These are phyloP conservation scores for Herpetomonas samuelpessoai DNA, from an alignment of 208 protist genomes.

Conservation along the genomic window DNA sequence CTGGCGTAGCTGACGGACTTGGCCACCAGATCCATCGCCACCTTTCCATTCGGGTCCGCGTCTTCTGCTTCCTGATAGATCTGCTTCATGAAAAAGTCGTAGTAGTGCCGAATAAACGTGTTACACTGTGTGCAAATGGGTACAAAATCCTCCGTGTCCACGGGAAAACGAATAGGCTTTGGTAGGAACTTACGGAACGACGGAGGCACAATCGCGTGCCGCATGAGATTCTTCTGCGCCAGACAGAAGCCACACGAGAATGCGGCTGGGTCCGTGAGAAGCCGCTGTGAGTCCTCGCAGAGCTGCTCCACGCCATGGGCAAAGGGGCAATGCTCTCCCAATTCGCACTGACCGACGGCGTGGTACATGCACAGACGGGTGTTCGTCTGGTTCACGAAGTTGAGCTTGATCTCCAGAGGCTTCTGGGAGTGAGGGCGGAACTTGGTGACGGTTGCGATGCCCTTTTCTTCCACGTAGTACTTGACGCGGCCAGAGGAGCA, in stretches of 20 bases:
- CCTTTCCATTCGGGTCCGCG: not conserved
- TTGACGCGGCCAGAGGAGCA: slow-evolving; percentile 27
- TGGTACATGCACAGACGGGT: slow-evolving; percentile 45
- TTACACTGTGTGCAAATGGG: slow-evolving; percentile 39
- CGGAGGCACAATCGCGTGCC: slow-evolving; percentile 38
- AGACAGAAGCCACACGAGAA: slow-evolving; percentile 40
- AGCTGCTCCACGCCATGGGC: slow-evolving; percentile 51
- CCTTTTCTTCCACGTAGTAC: slow-evolving; percentile 45
- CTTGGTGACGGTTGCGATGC: slow-evolving; percentile 29
- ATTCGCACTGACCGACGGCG: slow-evolving; percentile 21
- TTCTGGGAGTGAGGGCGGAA: slow-evolving; percentile 17
- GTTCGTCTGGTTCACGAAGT: slow-evolving; percentile 44
- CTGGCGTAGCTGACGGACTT: slow-evolving; percentile 34
- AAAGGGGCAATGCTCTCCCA: slow-evolving; percentile 39
- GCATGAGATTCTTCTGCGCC: slow-evolving; percentile 21
- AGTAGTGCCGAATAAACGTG: slow-evolving; percentile 18
- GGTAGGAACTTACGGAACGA: slow-evolving; percentile 40
- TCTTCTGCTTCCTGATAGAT: slow-evolving; percentile 20
- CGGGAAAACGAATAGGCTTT: slow-evolving; percentile 6
- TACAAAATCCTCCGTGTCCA: slow-evolving; percentile 22
- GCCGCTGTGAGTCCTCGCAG: slow-evolving; percentile 14
- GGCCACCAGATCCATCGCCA: slow-evolving; percentile 6
- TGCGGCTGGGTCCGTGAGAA: slow-evolving; percentile 11
- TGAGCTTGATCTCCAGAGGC: slow-evolving; percentile 35
- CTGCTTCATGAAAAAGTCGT: slow-evolving; percentile 27